Conservation (phyloP, 208 protist genomes). For the Entamoeba moshkovskii region DNA sequence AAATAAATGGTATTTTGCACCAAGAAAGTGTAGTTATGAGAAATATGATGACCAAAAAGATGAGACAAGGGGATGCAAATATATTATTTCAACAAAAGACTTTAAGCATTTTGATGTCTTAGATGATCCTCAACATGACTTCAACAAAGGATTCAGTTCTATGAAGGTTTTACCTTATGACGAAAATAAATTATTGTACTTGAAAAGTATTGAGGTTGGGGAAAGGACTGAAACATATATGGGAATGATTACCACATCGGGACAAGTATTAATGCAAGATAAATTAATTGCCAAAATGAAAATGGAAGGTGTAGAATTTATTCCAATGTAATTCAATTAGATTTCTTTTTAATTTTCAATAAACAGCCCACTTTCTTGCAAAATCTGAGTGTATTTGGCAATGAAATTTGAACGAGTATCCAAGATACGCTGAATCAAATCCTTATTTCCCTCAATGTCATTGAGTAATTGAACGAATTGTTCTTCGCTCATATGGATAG, state of each 20-base stretch:
- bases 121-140: not conserved
- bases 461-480: too few relatives aligned
- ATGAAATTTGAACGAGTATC: too few relatives aligned
- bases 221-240: not conserved
- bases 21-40: constrained; percentile 32
- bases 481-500: too few relatives aligned
- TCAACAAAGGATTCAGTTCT: not conserved
- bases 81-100: constrained; percentile 14
- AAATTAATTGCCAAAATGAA: not conserved
- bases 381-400: too few relatives aligned
- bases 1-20: constrained; percentile 41
- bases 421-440: too few relatives aligned
- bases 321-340: not conserved
- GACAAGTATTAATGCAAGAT: not conserved
- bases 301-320: not conserved
- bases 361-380: too few relatives aligned
- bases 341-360: too few relatives aligned
- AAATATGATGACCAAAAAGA: constrained; percentile 37
- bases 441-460: too few relatives aligned
- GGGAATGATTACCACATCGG: not conserved
- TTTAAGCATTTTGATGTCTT: not conserved
- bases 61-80: constrained; percentile 33
- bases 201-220: not conserved
- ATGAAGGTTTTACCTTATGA: not conserved
- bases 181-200: not conserved